Conservation (phyloP, 345 rosid species). For the Passiflora organensis region DNA sequence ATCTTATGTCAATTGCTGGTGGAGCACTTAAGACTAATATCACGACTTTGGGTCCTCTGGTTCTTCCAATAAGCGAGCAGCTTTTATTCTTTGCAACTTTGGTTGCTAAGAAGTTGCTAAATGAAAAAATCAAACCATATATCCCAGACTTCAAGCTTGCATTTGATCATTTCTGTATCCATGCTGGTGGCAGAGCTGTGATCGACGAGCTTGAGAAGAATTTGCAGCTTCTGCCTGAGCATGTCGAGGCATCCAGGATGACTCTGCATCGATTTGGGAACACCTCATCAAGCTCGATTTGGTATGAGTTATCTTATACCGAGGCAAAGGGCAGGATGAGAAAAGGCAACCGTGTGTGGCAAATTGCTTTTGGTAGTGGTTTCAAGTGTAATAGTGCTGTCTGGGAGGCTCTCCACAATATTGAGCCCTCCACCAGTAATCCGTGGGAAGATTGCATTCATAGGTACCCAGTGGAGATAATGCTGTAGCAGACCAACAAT, state of each 20-base stretch:
- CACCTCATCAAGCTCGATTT: slow-evolving; percentile 12
- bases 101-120: background rate
- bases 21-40: slow-evolving; percentile 17
- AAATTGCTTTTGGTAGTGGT: no score
- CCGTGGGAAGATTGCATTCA: slow-evolving; percentile 23
- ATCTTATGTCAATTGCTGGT: slow-evolving; percentile 8
- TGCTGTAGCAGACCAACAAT: no score
- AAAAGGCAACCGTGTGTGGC: slow-evolving; percentile 15
- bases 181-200: no score
- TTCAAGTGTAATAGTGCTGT: slow-evolving; percentile 21
- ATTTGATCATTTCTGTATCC: slow-evolving; percentile 91
- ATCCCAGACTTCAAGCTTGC: slow-evolving; percentile 84
- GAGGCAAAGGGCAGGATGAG: slow-evolving; percentile 13
- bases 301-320: slow-evolving; percentile 15
- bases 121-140: slow-evolving; percentile 30
- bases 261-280: slow-evolving; percentile 15
- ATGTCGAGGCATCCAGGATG: slow-evolving; percentile 17
- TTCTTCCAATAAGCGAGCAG: slow-evolving; percentile 9
- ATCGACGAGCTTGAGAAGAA: slow-evolving; percentile 16
- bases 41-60: slow-evolving; percentile 2
- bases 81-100: background rate
- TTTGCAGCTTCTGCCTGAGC: background rate
- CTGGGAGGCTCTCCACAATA: slow-evolving; percentile 18
- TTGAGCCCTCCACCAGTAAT: slow-evolving; percentile 4
- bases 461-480: slow-evolving; percentile 9